Evolutionary conservation across 2,329 filamentous ascomycete genomes (phyloP), one percentile per base, ranked within the genome.

Genomic region (Fusarium phyllophilum): DNA sequence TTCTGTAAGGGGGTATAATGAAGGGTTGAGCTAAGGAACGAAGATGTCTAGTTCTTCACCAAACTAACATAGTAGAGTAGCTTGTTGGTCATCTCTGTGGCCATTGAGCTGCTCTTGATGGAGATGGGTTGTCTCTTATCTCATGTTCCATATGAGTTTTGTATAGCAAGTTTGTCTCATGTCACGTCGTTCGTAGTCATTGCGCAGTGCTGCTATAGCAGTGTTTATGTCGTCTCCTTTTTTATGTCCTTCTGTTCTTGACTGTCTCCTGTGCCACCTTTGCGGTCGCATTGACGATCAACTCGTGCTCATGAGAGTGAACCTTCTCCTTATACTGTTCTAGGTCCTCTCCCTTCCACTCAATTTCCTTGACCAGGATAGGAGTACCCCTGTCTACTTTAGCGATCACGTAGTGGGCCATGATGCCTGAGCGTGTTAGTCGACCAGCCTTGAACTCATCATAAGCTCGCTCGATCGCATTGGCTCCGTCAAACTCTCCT

Each of bases 371-470:
- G 5, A 91, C 88, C 69, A 95, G 78, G 76, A 97, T 92, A 15
- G 93, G 91, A 72, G 89, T 86, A 6, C 95, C 95, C 78, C 92
- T 89, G 84, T 97, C 95, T 62, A 97, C 94, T 81, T 96, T 90
- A 14, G 84, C 86, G 70, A 93, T 91, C 52, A 97, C 94, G 82
- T 95, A 92, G 83, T 97, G 95, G 22, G 94, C 90, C 95, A 97
- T 97, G 61, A 97, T 91, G 2, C 95, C 95, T 0, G 95, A 97
- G 74, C 93, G 87, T 77, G 91, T 89, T 15, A 94, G 88, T 72
- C 88, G 88, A 11, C 89, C 88, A 5, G 83, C 84, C 79, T 91
- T 82, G 80, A 93, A 95, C 65, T 94, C 94, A 52, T 89, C 87
- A 82, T 90, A 94, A 7, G 95, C 94, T 31, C 94, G 87, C 77